Percentiles rank a stretch among this genome's conserved stretches.
Evolutionary conservation across 208 protist species (phyloP).

Genomic region (Blastocrithidia nonstop): DNA sequence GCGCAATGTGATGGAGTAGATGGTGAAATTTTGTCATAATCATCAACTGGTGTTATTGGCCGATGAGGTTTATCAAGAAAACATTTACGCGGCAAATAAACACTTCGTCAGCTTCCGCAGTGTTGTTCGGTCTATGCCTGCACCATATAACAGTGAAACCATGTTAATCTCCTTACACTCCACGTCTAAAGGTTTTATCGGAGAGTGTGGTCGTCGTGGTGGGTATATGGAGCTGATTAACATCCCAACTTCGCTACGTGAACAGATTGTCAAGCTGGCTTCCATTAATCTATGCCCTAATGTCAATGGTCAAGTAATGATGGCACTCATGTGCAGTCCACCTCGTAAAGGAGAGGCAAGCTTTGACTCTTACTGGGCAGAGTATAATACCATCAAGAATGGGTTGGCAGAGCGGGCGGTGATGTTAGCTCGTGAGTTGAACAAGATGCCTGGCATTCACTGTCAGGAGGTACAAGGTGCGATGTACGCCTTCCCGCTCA

Average conservation of each 20-base stretch:
- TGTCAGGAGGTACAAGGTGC: conserved; percentile 89
- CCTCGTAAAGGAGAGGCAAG: conserved; percentile 84
- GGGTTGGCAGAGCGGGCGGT: conserved; percentile 44
- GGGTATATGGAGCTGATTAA: conserved; percentile 94
- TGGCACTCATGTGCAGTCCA: conserved; percentile 92
- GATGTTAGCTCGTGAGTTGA: conserved; percentile 75
- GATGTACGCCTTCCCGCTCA: conserved; percentile 98
- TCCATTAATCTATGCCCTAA: conserved; percentile 96
- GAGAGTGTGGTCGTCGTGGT: conserved; percentile 96
- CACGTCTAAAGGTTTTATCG: conserved; percentile 96
- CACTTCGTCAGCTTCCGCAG: conserved; percentile 87
- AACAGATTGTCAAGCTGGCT: conserved; percentile 92
- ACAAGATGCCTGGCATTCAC: conserved; percentile 84
- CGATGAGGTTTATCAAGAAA: conserved; percentile 99
- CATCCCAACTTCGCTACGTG: conserved; percentile 31
- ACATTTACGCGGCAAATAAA: conserved; percentile 87
- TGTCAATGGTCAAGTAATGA: conserved; percentile 89
- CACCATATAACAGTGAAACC: conserved; percentile 39
- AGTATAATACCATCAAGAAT: conserved; percentile 70
- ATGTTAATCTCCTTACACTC: conserved; percentile 91
- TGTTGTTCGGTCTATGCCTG: conserved; percentile 46
- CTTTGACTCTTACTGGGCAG: conserved; percentile 69
- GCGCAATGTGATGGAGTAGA: conserved; percentile 57
- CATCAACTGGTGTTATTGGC: conserved; percentile 89
- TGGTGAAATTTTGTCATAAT: conserved; percentile 53